Base-by-base conservation (phyloP, 176 grass and related monocot species). In the Oryza australiensis region DNA sequence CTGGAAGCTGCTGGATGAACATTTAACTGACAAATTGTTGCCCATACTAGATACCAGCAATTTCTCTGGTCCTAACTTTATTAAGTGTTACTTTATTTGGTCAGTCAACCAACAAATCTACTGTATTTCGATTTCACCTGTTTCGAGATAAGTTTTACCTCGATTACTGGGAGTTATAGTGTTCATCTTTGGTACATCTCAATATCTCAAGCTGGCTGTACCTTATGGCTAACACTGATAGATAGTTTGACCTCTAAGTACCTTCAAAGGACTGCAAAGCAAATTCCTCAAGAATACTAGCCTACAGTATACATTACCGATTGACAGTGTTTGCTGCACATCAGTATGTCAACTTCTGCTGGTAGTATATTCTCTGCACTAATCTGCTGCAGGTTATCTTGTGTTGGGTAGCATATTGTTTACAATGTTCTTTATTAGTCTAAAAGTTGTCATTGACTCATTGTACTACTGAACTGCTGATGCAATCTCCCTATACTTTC, bases 1-100 rank as follows among this genome's bases (percentile, higher is more conserved):
- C 38, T 76, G 13, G 51, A 85, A 11, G n/a, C 24, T 64, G 15
- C 64, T 66, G 33, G 42, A 41, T 51, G 62, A 69, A 46, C 45
- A 45, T 8, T 30, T 73, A 51, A 45, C 42, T 79, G 75, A 59
- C 79, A 74, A 38, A 23, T 27, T 32, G 12, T 40, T 69, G 76
- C 62, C 20, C 68, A 70, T 48, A 22, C 60, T 34, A 10, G 34
- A 66, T 70, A 70, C 10, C 67, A 70, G 28, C 64, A 22, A 66
- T 20, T 78, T 24, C 24, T 65, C 24, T 48, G 12, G 66, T 16
- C 4, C 20, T 64, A 37, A 4, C 41, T 68, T 59, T 38, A 11
- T 30, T 9, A 27, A 26, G 2, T 33, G 41, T n/a, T 60, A 60
- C n/a, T 24, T 12, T 73, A 51, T 83, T 83, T 78, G 20, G 77